phyloP scores from a whole-genome alignment of 192 early-diverging fungal species.

The Coemansia sp. region DNA sequence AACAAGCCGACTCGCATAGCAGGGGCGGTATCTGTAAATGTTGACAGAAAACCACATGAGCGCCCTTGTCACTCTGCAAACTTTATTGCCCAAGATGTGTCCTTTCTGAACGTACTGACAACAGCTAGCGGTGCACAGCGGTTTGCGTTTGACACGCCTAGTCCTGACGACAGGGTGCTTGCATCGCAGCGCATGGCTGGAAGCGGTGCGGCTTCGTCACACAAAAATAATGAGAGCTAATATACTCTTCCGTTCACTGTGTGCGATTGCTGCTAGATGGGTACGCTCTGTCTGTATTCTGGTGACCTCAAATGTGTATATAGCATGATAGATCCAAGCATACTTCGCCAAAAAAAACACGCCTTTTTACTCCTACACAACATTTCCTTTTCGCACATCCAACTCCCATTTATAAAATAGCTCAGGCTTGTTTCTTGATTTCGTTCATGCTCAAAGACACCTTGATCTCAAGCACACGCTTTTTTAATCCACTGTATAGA shows the following conservation, averaged over 20 bases:
- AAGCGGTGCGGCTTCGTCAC: neutral
- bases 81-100: conserved; percentile 22
- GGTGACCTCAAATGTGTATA: neutral
- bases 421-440: neutral
- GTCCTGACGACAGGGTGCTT: conserved; percentile 79
- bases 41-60: neutral
- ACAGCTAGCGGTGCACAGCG: conserved; percentile 13
- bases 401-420: conserved; percentile 8
- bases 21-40: neutral
- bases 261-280: neutral
- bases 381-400: neutral
- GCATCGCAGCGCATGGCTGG: conserved; percentile 56
- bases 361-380: neutral
- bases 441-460: conserved; percentile 22
- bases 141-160: conserved; percentile 76
- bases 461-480: neutral
- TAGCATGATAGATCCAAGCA: neutral
- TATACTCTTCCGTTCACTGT: neutral
- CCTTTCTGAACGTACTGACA: conserved; percentile 41
- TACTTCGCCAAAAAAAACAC: neutral
- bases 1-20: conserved; percentile 10
- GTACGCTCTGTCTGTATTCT: neutral
- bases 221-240: neutral
- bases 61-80: conserved; percentile 2
- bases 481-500: conserved; percentile 11